phyloP scores from a whole-genome alignment of 2,329 filamentous ascomycete genomes.

The Xylariaceae sp. region DNA sequence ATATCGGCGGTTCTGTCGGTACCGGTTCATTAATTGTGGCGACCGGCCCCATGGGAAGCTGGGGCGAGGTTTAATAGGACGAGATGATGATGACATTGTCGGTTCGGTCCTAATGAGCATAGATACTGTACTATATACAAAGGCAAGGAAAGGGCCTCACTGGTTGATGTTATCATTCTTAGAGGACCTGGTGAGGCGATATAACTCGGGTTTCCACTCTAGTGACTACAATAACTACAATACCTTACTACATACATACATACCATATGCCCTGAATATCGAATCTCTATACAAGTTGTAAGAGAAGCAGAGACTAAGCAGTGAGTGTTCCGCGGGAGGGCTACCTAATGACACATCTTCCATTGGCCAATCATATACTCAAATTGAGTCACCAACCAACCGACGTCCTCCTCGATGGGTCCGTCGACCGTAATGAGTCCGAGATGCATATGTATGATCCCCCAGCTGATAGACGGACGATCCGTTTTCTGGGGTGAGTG shows the following conservation, averaged over 20 bases:
- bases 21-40: conserved; percentile 72
- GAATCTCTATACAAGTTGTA: conserved; percentile 9
- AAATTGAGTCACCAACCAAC: conserved; percentile 18
- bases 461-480: conserved; percentile 7
- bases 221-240: conserved; percentile 1
- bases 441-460: conserved; percentile 15
- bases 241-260: conserved; percentile 2
- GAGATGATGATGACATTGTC: not conserved
- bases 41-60: conserved; percentile 71
- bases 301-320: conserved; percentile 3
- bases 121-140: conserved; percentile 19
- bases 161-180: not conserved
- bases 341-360: conserved; percentile 2
- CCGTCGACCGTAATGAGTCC: conserved; percentile 18
- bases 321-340: conserved; percentile 1
- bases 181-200: conserved; percentile 15
- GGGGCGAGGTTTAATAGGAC: conserved; percentile 69
- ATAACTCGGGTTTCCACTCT: conserved; percentile 18
- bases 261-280: conserved; percentile 11
- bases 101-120: conserved; percentile 15
- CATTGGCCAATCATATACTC: conserved; percentile 23
- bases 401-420: conserved; percentile 2
- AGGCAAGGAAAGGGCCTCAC: conserved; percentile 9
- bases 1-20: conserved; percentile 79
- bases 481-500: conserved; percentile 17